Conservation (phyloP, 108 stramenopile species). For the Cyclostephanos invisitatus region DNA sequence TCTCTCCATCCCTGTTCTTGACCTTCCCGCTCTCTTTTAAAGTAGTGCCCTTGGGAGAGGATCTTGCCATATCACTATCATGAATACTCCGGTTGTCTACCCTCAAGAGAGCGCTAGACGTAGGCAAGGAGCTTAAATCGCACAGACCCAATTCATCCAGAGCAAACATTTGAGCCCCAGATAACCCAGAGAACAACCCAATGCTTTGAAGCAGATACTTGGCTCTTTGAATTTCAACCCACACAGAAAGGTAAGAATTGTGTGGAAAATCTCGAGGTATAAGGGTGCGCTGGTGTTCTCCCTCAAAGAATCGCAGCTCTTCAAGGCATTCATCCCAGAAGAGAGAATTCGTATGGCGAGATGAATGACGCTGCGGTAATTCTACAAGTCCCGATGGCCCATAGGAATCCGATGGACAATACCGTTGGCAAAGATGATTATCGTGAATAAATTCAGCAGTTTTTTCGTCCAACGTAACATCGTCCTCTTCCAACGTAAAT, state of each 20-base stretch:
- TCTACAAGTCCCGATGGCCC: neutral
- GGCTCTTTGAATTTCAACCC: constrained; percentile 43
- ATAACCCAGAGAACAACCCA: constrained; percentile 34
- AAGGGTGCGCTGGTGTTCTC: constrained; percentile 41
- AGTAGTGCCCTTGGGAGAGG: neutral
- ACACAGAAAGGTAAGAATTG: constrained; percentile 18
- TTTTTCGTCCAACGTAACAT: constrained; percentile 22
- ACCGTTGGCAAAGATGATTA: constrained; percentile 21
- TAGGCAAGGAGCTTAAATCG: constrained; percentile 22
- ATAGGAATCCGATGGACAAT: constrained; percentile 3
- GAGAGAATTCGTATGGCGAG: constrained; percentile 17
- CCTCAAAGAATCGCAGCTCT: constrained; percentile 41
- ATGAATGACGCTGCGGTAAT: constrained; percentile 2
- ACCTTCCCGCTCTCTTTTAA: neutral
- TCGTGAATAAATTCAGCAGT: constrained; percentile 15
- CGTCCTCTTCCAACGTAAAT: constrained; percentile 6
- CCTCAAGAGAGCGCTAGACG: neutral
- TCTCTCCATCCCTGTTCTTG: constrained; percentile 4
- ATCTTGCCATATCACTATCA: neutral
- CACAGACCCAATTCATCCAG: constrained; percentile 34
- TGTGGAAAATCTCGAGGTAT: constrained; percentile 34
- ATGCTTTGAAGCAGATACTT: constrained; percentile 27
- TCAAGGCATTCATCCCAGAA: constrained; percentile 51
- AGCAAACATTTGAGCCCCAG: constrained; percentile 21
- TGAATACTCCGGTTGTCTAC: neutral